Percentiles rank a stretch among this genome's conserved stretches.
Evolutionary conservation across 208 protist species (phyloP).

Genomic region (Trypanosomatidae sp.): DNA sequence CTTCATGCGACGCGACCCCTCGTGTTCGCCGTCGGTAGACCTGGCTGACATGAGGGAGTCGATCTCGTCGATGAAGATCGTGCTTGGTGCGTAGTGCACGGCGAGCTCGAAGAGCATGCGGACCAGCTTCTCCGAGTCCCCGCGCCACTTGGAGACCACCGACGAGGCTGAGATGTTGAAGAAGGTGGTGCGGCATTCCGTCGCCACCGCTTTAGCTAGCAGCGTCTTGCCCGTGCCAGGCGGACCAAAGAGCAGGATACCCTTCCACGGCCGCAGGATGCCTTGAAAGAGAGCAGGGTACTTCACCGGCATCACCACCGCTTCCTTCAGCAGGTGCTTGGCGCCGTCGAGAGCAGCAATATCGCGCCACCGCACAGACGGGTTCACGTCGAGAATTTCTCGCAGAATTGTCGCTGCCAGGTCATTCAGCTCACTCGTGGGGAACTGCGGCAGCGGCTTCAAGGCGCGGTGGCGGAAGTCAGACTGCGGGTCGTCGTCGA

Average conservation of each 20-base stretch:
- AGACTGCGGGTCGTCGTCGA: constrained; percentile 11
- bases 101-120: constrained; percentile 94
- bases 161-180: constrained; percentile 98
- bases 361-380: constrained; percentile 83
- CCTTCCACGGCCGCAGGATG: constrained; percentile 95
- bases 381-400: constrained; percentile 87
- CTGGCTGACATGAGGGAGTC: constrained; percentile 96
- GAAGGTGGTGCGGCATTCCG: constrained; percentile 98
- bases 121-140: constrained; percentile 98
- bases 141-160: constrained; percentile 97
- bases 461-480: constrained; percentile 48
- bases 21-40: constrained; percentile 94
- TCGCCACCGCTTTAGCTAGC: constrained; percentile 96
- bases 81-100: constrained; percentile 90
- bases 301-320: constrained; percentile 90
- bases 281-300: constrained; percentile 92
- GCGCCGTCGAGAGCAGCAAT: constrained; percentile 92
- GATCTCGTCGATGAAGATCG: constrained; percentile 99
- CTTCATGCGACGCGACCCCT: constrained; percentile 93
- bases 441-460: constrained; percentile 80
- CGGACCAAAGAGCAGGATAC: constrained; percentile 96
- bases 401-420: constrained; percentile 78
- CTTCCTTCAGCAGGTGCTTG: constrained; percentile 95
- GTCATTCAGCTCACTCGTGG: constrained; percentile 73
- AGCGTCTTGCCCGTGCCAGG: constrained; percentile 98